Evolutionary conservation across 768 basidiomycete genomes (phyloP), one percentile per base, ranked within the genome.

Genomic region (Termitomyces sp.): DNA sequence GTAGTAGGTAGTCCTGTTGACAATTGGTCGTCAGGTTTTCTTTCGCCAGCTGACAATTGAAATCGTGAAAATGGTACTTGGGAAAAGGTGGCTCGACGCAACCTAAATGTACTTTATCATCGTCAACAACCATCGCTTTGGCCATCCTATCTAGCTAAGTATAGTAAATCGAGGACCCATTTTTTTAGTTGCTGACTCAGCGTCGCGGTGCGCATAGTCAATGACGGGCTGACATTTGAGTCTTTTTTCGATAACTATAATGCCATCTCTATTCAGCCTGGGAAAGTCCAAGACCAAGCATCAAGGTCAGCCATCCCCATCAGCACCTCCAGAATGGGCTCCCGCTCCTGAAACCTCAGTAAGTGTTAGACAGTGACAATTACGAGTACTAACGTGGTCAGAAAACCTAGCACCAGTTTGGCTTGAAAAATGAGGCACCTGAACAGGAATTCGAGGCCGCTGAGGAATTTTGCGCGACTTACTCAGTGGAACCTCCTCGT

Each of bases 321-420:
- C 86, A 59, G 55, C 57, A 10, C 85, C 83, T 5, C 86, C 87
- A 5, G 72, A 71, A 42, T 88, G 87, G 87, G 74, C 81, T 1
- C 78, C 87, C 15, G 86, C 87, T 0, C 80, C 83, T 2, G 87
- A 88, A 66, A 61, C 57, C 17, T 77, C 81, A 1, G 79, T 79
- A 65, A 50, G 74, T 59, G 50, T 34, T 20, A 2, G 51, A 32
- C 20, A 15, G 34, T 11, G 6, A 11, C 50, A 25, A 32, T 51
- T n/a, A 5, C 4, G 1, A 20, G 3, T 2, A 20, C 29, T 51
- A 12, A 34, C 45, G 12, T 49, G 14, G 47, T 42, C 5, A 53
- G 29, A 3, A n/a, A 32, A 34, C 20, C 56, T 45, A 81, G 79
- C 76, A 84, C 65, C 59, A 56, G 9, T 72, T 69, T n/a, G 87